Base-by-base conservation (phyloP, 352 stramenopile genomes). In the Phytophthora niederhauseri region DNA sequence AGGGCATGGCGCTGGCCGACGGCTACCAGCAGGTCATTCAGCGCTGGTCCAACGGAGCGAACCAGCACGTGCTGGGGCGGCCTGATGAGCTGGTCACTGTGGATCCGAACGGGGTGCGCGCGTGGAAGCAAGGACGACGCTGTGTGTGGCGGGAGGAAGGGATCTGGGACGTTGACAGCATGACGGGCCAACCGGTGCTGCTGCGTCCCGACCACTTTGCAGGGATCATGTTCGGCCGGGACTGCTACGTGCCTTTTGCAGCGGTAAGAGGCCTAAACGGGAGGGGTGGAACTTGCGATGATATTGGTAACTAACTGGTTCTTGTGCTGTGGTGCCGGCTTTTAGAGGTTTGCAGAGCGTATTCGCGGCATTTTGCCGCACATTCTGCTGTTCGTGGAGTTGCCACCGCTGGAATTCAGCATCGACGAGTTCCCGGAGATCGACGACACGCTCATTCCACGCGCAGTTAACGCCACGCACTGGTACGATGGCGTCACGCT, bases 401-500 rank as follows among this genome's bases (percentile, higher is more conserved):
- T 95, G 14, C 88, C 88, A 3, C 86, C 88, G 36, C 70, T 94
- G 8, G 88, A 95, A 53, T 94, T 94, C 61, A 85, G 71, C 49
- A 54, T 69, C 9, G 84, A 78, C n/a, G 72, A 77, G 55, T 95
- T 95, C 62, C 88, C 88, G 2, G 76, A 87, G 9, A 87, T 95
- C 53, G 75, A 85, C 6, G 58, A 76, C 12, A 75, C 66, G 2
- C 64, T 80, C 19, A 71, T 94, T 30, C 84, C 87, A n/a, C 81
- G 76, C n/a, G 85, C 84, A 0, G 79, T 93, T 20, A 95, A 95
- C 48, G 89, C 87, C 4, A 95, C 82, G 9, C 93, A 98, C 69
- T 98, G 90, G 89, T 98, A 98, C 70, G 92, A 98, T 68, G 89
- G 87, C 12, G 80, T 95, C 15, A 97, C 91, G 60, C 73, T 98